Percentiles rank a stretch among this genome's conserved stretches.
These are phyloP conservation scores for Myxozyma melibiosi DNA, from an alignment of 805 yeast genomes.

Conservation along the genomic window DNA sequence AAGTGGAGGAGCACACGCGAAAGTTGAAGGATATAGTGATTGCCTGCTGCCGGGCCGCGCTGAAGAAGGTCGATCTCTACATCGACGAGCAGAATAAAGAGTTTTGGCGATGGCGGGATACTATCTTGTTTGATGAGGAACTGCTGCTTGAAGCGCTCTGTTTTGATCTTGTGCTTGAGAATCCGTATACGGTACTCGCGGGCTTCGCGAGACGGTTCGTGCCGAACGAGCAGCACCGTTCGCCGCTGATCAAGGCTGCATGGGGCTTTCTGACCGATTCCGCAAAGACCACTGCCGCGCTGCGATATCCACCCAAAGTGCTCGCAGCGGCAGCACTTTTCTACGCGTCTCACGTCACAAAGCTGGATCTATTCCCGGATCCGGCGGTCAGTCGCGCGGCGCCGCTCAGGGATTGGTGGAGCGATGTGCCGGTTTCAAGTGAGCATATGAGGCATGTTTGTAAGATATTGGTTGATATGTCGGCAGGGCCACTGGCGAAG, in stretches of 20 bases:
- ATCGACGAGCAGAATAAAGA: conserved; percentile 52
- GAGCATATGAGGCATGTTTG: conserved; percentile 32
- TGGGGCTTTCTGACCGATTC: conserved; percentile 47
- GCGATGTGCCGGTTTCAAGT: conserved; percentile 25
- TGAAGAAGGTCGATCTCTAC: conserved; percentile 45
- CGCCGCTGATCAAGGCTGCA: conserved; percentile 38
- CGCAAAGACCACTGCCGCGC: conserved; percentile 43
- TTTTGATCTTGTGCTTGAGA: conserved; percentile 46
- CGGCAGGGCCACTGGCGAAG: conserved; percentile 14
- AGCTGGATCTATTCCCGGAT: conserved; percentile 11
- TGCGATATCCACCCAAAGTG: conserved; percentile 39
- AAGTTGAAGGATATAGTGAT: conserved; percentile 52
- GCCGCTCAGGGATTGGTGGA: conserved; percentile 24
- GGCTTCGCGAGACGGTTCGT: conserved; percentile 30
- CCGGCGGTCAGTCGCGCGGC: conserved; percentile 2
- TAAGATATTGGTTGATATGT: conserved; percentile 35
- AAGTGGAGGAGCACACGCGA: conserved; percentile 56
- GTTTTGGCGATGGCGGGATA: conserved; percentile 56
- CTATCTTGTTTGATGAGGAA: conserved; percentile 51
- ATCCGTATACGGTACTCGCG: conserved; percentile 38
- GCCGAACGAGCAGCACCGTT: conserved; percentile 31
- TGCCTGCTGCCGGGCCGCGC: conserved; percentile 53
- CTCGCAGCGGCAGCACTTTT: conserved; percentile 47
- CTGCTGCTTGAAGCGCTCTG: conserved; percentile 49
- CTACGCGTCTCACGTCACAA: conserved; percentile 39